Base-by-base conservation (phyloP, 2,329 filamentous ascomycete species). In the Cytospora leucostoma region DNA sequence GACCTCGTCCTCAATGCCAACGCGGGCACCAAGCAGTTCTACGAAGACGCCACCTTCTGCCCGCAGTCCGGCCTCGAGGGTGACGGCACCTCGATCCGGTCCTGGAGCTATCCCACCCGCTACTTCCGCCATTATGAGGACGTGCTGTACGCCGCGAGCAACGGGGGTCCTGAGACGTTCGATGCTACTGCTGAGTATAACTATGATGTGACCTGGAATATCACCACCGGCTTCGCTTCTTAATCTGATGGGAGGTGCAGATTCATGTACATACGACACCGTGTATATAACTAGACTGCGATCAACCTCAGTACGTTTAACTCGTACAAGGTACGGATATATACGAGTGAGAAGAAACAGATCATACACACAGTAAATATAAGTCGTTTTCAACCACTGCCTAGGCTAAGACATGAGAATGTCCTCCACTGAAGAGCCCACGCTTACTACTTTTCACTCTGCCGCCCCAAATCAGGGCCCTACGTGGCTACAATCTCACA, bases 41-140 rank as follows among this genome's bases (percentile, higher is more conserved):
- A 74, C 4, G 85, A 88, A 67, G 86, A 88, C 55, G 84, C 86
- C 8, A 88, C 86, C 0, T 88, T 88, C 73, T 88, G 86, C 70
- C 77, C 84, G 0, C 77, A 82, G 71, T 63, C 78, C 0, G 81
- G 80, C 0, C 73, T 88, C 27, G 82, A 72, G 66, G 82, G 83
- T 5, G 70, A 77, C 51, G 84, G 82, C 7, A 80, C 65, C 66
- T 80, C 84, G 0, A 76, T 88, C 37, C 77, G 82, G 5, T 77
- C 84, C 1, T 88, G 85, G 85, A 79, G 76, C 51, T 87, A 85
- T 68, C 85, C 86, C 0, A 86, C 84, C 0, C 78, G 85, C 52
- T 87, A 77, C 63, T 75, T 87, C 69, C 79, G 86, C 27, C 84
- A 88, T 69, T 68, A 63, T 56, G 33, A 47, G 33, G 85, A 76